These are phyloP conservation scores for Citropsis articulata DNA, from an alignment of 345 rosid genomes.

Conservation along the genomic window DNA sequence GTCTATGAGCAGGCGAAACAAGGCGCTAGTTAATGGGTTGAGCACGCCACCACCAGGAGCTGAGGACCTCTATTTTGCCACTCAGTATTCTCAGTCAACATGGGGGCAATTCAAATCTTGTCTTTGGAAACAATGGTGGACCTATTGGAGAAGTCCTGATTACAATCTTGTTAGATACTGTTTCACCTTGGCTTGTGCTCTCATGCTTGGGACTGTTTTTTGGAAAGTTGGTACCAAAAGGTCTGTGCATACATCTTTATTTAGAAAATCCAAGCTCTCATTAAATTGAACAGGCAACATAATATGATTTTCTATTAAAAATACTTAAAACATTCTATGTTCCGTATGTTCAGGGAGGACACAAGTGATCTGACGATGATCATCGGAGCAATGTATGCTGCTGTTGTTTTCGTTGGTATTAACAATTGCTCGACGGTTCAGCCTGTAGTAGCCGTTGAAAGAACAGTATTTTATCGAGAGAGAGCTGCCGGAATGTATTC, in stretches of 20 bases:
- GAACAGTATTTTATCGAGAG: slow-evolving; percentile 72
- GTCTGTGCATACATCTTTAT: slow-evolving; percentile 21
- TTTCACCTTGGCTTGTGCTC: slow-evolving; percentile 48
- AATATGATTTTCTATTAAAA: too few relatives aligned
- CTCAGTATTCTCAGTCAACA: slow-evolving; percentile 44
- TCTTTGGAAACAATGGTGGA: slow-evolving; percentile 69
- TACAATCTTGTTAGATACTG: slow-evolving; percentile 56
- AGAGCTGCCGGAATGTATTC: slow-evolving; percentile 76
- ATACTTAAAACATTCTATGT: too few relatives aligned
- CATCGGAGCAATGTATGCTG: slow-evolving; percentile 70
- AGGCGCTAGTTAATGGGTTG: slow-evolving; percentile 52
- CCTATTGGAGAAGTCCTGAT: slow-evolving; percentile 78
- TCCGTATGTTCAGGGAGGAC: slow-evolving; percentile 30
- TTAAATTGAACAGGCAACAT: too few relatives aligned
- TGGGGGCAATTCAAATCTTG: slow-evolving; percentile 67
- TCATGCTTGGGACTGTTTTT: slow-evolving; percentile 57
- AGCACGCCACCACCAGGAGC: slow-evolving; percentile 51
- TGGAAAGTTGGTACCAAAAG: slow-evolving; percentile 60
- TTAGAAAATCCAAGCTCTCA: neutral
- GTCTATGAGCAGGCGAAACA: slow-evolving; percentile 43
- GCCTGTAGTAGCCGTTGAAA: slow-evolving; percentile 62
- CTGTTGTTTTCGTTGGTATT: slow-evolving; percentile 57
- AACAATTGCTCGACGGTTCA: slow-evolving; percentile 69
- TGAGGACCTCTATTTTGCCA: slow-evolving; percentile 44
- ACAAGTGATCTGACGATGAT: slow-evolving; percentile 50